phyloP scores from a whole-genome alignment of 768 basidiomycete genomes.

The Gelatoporia subvermispora region DNA sequence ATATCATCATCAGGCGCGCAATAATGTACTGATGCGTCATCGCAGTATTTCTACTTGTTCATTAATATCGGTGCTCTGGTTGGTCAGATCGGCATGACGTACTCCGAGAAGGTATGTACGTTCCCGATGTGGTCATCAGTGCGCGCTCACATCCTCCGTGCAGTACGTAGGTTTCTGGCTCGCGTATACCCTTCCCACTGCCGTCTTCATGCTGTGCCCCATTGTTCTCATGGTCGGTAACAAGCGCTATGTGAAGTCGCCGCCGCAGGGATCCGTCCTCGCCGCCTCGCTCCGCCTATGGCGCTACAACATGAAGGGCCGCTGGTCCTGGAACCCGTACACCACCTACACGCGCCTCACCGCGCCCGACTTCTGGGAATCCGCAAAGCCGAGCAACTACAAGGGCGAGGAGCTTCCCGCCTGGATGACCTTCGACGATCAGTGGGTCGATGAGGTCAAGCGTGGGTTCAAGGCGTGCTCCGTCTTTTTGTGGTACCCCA shows the following conservation, averaged over 20 bases:
- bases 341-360: slow-evolving; percentile 43
- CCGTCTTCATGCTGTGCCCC: slow-evolving; percentile 33
- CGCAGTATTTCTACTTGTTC: slow-evolving; percentile 62
- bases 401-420: slow-evolving; percentile 35
- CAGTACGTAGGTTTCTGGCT: slow-evolving; percentile 37
- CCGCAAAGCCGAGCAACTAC: slow-evolving; percentile 57
- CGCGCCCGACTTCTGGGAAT: slow-evolving; percentile 69
- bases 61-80: slow-evolving; percentile 69
- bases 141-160: neutral
- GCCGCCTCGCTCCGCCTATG: slow-evolving; percentile 24
- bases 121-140: neutral
- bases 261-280: slow-evolving; percentile 38
- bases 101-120: slow-evolving; percentile 29
- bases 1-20: neutral
- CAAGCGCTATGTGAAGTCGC: slow-evolving; percentile 31
- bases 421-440: slow-evolving; percentile 78
- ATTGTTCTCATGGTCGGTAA: slow-evolving; percentile 34
- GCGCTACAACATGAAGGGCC: slow-evolving; percentile 25
- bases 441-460: slow-evolving; percentile 73
- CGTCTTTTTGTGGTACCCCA: slow-evolving; percentile 56
- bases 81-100: slow-evolving; percentile 68
- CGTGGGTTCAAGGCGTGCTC: slow-evolving; percentile 71
- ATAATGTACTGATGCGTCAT: neutral
- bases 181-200: slow-evolving; percentile 34
- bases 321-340: slow-evolving; percentile 32